Evolutionary conservation across 176 grass and related monocot species (phyloP).

Genomic region (Musa itinerans): DNA sequence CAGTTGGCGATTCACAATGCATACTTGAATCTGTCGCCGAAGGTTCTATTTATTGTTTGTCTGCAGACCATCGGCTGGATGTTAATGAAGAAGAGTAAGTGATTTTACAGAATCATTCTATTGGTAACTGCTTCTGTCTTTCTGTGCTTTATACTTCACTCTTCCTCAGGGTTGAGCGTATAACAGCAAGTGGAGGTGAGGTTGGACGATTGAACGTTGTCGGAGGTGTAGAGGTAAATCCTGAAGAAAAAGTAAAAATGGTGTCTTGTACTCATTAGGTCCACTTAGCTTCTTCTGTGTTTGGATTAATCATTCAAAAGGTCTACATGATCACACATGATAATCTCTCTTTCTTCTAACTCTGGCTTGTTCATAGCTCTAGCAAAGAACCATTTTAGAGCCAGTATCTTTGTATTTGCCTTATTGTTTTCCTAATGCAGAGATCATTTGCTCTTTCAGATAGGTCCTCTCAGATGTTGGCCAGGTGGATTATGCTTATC

Average conservation of each 20-base stretch:
- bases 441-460: constrained; percentile 36
- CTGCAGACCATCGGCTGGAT: constrained; percentile 82
- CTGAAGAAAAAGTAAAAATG: background rate
- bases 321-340: background rate
- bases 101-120: constrained; percentile 5
- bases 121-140: background rate
- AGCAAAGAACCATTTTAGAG: background rate
- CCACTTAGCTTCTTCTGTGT: background rate
- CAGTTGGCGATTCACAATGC: constrained; percentile 84
- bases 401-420: background rate
- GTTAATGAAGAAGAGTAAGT: constrained; percentile 78
- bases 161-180: constrained; percentile 55
- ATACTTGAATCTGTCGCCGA: constrained; percentile 79
- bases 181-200: constrained; percentile 69
- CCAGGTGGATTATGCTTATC: constrained; percentile 96
- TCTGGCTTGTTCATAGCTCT: background rate
- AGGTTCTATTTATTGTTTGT: constrained; percentile 66
- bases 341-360: constrained; percentile 10
- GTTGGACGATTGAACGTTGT: constrained; percentile 80
- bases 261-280: background rate
- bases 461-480: constrained; percentile 97
- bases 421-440: background rate
- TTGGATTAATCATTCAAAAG: background rate
- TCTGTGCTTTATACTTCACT: background rate
- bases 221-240: constrained; percentile 78